A percentile compares a stretch with the other conserved stretches of the same genome.
Evolutionary conservation across 352 stramenopile genomes (phyloP).

Genomic region (Globisporangium polare): DNA sequence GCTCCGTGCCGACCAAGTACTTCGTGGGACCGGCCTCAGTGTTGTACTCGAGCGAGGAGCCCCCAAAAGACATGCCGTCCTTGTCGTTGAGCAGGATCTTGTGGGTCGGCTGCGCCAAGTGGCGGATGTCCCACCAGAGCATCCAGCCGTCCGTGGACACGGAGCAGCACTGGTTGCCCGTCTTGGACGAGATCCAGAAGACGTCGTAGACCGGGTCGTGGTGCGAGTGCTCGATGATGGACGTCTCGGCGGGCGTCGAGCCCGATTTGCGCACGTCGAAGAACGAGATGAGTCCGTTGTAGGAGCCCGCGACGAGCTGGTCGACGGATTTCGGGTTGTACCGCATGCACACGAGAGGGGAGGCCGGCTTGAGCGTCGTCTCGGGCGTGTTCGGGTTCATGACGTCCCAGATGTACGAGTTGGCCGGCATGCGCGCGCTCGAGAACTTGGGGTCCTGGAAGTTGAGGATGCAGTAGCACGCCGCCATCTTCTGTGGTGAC

Average conservation of each 20-base stretch:
- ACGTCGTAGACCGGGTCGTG: slow-evolving; percentile 97
- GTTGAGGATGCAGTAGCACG: slow-evolving; percentile 95
- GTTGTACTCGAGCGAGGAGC: slow-evolving; percentile 96
- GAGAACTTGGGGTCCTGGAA: slow-evolving; percentile 95
- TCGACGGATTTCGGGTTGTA: slow-evolving; percentile 97
- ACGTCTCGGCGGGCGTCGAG: slow-evolving; percentile 86
- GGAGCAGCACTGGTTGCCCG: slow-evolving; percentile 94
- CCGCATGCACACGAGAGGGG: slow-evolving; percentile 89
- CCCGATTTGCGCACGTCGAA: slow-evolving; percentile 95
- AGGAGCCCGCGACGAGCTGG: slow-evolving; percentile 93
- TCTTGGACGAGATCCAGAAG: slow-evolving; percentile 96
- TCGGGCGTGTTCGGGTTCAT: slow-evolving; percentile 96
- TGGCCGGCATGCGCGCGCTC: slow-evolving; percentile 68
- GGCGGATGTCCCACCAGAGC: slow-evolving; percentile 90
- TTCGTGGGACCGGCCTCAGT: slow-evolving; percentile 95
- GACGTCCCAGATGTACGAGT: slow-evolving; percentile 97
- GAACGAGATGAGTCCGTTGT: slow-evolving; percentile 97
- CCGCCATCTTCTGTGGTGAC: slow-evolving; percentile 93
- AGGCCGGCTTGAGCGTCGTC: slow-evolving; percentile 88
- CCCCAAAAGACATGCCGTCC: slow-evolving; percentile 88
- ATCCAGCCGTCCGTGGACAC: slow-evolving; percentile 95
- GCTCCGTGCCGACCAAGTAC: slow-evolving; percentile 97
- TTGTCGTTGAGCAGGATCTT: slow-evolving; percentile 76
- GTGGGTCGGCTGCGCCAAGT: slow-evolving; percentile 81
- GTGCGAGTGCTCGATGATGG: slow-evolving; percentile 96